Evolutionary conservation across 306 rosid genomes (phyloP).

Genomic region (Trichosanthes truncata): DNA sequence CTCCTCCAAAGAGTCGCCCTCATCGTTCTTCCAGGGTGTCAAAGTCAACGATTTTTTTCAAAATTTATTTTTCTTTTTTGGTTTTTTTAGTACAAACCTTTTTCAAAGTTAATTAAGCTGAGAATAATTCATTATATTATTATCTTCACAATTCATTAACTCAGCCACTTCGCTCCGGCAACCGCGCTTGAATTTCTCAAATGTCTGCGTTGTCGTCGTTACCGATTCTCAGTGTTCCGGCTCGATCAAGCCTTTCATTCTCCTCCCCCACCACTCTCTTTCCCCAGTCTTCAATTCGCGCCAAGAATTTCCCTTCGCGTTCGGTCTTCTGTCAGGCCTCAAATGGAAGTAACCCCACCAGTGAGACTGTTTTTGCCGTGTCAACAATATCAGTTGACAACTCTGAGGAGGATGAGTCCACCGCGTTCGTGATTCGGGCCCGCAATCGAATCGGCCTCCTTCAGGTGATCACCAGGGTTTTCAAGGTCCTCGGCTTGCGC

Average conservation of each 20-base stretch:
- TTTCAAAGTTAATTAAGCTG: not conserved
- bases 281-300: constrained; percentile 14
- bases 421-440: constrained; percentile 50
- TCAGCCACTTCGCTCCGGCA: not conserved
- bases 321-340: constrained; percentile 2
- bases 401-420: constrained; percentile 24
- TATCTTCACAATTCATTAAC: not conserved
- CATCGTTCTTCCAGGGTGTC: not conserved
- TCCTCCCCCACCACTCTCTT: constrained; percentile 8
- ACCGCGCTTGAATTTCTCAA: not conserved
- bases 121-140: not conserved
- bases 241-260: constrained; percentile 15
- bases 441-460: constrained; percentile 60
- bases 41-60: not conserved
- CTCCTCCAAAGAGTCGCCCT: not conserved
- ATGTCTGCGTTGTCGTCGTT: constrained; percentile 36
- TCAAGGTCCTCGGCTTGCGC: constrained; percentile 53
- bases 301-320: not conserved
- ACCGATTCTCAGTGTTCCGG: constrained; percentile 12
- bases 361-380: constrained; percentile 17
- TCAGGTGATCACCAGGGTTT: constrained; percentile 52
- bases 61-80: too few relatives aligned
- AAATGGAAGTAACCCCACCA: constrained; percentile 13
- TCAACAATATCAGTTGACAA: constrained; percentile 35
- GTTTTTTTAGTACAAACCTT: too few relatives aligned